Evolutionary conservation across 2,329 filamentous ascomycete genomes (phyloP).

Genomic region (Pseudogymnoascus sp.): DNA sequence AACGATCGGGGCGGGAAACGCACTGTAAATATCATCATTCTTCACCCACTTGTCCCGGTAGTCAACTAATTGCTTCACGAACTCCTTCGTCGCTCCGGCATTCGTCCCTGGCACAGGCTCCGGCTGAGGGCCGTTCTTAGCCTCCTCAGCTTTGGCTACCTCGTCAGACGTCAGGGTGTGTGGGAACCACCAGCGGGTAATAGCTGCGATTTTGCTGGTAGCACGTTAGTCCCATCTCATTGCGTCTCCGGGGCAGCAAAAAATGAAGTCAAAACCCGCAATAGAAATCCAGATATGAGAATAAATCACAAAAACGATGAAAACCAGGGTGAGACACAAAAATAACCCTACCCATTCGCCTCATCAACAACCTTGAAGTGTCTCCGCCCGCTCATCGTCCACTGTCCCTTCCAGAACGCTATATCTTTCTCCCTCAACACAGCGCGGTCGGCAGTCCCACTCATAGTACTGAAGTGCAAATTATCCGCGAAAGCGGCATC

Average conservation of each 20-base stretch:
- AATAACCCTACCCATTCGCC: neutral
- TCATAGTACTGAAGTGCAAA: neutral
- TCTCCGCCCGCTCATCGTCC: neutral
- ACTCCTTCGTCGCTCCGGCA: conserved; percentile 24
- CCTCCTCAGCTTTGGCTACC: conserved; percentile 8
- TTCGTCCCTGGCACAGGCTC: conserved; percentile 30
- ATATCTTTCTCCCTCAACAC: neutral
- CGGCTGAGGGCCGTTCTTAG: conserved; percentile 6
- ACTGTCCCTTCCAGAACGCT: neutral
- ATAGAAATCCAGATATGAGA: neutral
- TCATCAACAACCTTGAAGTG: conserved; percentile 10
- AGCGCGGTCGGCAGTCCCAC: neutral
- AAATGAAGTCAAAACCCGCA: neutral
- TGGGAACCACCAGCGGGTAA: conserved; percentile 33
- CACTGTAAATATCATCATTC: conserved; percentile 30
- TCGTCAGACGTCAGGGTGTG: conserved; percentile 23
- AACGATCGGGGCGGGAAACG: neutral
- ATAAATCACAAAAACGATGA: conserved; percentile 26
- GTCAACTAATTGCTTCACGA: conserved; percentile 28
- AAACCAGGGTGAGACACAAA: neutral
- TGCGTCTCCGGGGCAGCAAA: neutral
- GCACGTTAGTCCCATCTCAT: neutral
- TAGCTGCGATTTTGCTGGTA: conserved; percentile 29
- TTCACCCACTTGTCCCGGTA: conserved; percentile 29
- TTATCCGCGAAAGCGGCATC: conserved; percentile 19